Evolutionary conservation across 1,284 basidiomycete species (phyloP).

Genomic region (Pisolithus thermaeus): DNA sequence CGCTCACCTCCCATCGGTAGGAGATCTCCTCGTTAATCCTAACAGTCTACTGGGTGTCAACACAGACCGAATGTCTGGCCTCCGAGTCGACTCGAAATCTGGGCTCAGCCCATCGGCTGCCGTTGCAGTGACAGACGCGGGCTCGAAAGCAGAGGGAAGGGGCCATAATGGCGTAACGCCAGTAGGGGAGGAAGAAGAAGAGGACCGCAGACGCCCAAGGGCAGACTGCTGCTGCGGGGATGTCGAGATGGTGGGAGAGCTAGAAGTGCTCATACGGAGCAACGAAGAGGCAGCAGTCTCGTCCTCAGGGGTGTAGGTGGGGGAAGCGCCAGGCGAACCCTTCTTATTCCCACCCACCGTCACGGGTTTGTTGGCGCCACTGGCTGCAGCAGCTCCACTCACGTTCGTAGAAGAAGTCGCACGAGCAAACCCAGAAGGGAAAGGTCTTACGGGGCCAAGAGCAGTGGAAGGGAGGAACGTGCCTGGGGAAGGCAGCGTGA

Average conservation of each 20-base stretch:
- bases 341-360: conserved; percentile 7
- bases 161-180: neutral
- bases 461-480: conserved; percentile 8
- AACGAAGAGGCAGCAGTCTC: conserved; percentile 63
- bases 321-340: conserved; percentile 29
- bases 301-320: conserved; percentile 58
- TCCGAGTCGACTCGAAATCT: neutral
- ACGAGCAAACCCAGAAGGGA: neutral
- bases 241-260: conserved; percentile 7
- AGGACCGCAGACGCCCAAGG: neutral
- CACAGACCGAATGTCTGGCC: conserved; percentile 10
- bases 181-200: neutral
- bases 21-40: conserved; percentile 15
- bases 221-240: neutral
- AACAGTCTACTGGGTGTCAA: conserved; percentile 30
- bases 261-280: conserved; percentile 51
- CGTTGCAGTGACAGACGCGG: neutral
- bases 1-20: conserved; percentile 9
- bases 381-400: neutral
- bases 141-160: neutral
- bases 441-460: neutral
- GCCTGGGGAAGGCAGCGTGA: conserved; percentile 35
- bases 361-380: neutral
- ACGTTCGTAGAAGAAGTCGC: neutral
- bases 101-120: neutral